Percentiles rank a stretch among this genome's conserved stretches.
These are phyloP conservation scores for Magnolia officinalis DNA, from an alignment of 164 flowering plant genomes.

Conservation along the genomic window DNA sequence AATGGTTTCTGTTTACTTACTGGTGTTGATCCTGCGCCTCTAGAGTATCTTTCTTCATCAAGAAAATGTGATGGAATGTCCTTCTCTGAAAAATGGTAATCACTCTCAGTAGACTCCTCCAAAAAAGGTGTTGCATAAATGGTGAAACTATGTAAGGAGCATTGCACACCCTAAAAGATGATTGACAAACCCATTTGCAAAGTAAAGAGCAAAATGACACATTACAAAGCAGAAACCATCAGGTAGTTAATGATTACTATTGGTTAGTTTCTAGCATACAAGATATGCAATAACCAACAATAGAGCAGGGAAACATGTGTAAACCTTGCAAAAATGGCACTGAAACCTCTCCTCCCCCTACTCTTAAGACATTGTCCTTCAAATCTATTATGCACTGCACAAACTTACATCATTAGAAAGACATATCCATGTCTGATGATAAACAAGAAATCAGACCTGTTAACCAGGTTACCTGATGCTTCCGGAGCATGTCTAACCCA, in stretches of 20 bases:
- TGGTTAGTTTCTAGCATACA: too few species aligned
- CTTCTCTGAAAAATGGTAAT: conserved; percentile 54
- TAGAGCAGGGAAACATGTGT: conserved; percentile 1
- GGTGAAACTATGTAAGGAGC: background rate
- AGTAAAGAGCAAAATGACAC: background rate
- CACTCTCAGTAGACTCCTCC: background rate
- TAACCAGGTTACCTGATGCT: conserved; percentile 71
- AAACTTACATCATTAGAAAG: conserved; percentile 14
- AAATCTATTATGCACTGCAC: conserved; percentile 90
- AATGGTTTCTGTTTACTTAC: conserved; percentile 37
- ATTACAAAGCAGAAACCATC: background rate
- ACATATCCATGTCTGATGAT: background rate
- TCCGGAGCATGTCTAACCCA: conserved; percentile 96
- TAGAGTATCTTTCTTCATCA: conserved; percentile 65
- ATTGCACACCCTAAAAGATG: too few species aligned
- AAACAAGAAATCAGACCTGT: conserved; percentile 1
- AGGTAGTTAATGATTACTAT: background rate
- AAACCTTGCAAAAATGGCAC: conserved; percentile 91
- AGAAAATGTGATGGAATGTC: conserved; percentile 74
- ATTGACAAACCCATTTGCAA: background rate
- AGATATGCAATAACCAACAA: too few species aligned
- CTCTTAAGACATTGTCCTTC: conserved; percentile 88
- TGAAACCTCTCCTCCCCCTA: conserved; percentile 97
- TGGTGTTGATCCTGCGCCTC: conserved; percentile 51
- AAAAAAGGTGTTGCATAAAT: background rate